Conservation (phyloP, 345 rosid genomes). For the Boechera stricta region DNA sequence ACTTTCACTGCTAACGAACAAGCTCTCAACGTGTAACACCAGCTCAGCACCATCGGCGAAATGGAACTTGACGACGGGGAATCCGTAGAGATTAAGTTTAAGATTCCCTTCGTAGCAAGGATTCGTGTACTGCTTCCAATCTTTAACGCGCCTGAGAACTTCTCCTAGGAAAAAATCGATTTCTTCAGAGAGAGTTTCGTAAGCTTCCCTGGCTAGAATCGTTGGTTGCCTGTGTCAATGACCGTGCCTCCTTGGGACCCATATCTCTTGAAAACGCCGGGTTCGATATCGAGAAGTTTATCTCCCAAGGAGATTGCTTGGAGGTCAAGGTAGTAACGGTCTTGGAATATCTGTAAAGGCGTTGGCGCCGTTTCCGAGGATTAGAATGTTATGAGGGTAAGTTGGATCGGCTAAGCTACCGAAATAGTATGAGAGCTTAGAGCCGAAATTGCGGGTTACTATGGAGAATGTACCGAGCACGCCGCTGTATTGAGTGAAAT, state of each 20-base stretch:
- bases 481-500: slow-evolving; percentile 34
- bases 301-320: slow-evolving; percentile 44
- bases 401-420: slow-evolving; percentile 29
- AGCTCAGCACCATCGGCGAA: slow-evolving; percentile 60
- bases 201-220: slow-evolving; percentile 38
- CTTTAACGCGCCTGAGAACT: slow-evolving; percentile 28
- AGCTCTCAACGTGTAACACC: slow-evolving; percentile 49
- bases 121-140: slow-evolving; percentile 26
- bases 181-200: slow-evolving; percentile 36
- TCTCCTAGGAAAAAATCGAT: slow-evolving; percentile 33
- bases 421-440: slow-evolving; percentile 43
- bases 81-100: slow-evolving; percentile 44
- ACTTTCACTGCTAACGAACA: slow-evolving; percentile 51
- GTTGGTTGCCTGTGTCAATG: slow-evolving; percentile 43
- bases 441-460: slow-evolving; percentile 33
- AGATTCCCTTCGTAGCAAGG: slow-evolving; percentile 53
- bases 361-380: slow-evolving; percentile 43
- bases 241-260: slow-evolving; percentile 37
- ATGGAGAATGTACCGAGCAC: slow-evolving; percentile 47
- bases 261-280: slow-evolving; percentile 37
- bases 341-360: slow-evolving; percentile 25
- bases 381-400: slow-evolving; percentile 34
- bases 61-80: slow-evolving; percentile 58
- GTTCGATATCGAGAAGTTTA: slow-evolving; percentile 37
- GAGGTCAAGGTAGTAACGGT: slow-evolving; percentile 47